phyloP scores from a whole-genome alignment of 306 rosid species.

The Arachis hypogaea region DNA sequence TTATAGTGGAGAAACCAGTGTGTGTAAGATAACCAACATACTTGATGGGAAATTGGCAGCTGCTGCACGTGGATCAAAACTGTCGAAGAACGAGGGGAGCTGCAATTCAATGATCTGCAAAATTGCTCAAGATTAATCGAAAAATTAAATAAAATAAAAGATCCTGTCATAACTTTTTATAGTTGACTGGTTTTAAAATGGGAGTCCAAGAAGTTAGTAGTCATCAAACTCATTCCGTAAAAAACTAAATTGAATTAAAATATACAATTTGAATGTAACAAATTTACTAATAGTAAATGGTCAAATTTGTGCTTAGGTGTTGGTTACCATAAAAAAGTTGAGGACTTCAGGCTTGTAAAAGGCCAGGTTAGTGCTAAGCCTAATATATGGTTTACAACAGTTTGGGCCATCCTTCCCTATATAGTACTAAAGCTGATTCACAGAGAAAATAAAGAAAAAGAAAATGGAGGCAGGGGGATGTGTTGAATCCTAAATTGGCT shows the following conservation, averaged over 20 bases:
- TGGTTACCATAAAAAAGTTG: too few relatives aligned
- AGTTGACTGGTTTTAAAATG: conserved; percentile 15
- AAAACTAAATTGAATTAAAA: conserved; percentile 7
- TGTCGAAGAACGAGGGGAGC: conserved; percentile 85
- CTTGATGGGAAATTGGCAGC: conserved; percentile 95
- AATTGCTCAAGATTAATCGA: conserved; percentile 30
- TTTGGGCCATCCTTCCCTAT: too few relatives aligned
- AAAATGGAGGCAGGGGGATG: too few relatives aligned
- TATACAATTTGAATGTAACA: conserved; percentile 17
- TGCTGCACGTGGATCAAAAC: conserved; percentile 87
- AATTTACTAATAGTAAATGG: conserved; percentile 10
- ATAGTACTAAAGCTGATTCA: too few relatives aligned
- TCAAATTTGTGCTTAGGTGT: not conserved
- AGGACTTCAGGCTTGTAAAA: too few relatives aligned
- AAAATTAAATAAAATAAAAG: not conserved
- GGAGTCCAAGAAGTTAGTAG: not conserved
- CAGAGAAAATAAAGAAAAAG: too few relatives aligned
- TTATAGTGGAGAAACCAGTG: conserved; percentile 2
- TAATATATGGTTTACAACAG: too few relatives aligned
- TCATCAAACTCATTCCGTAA: conserved; percentile 7
- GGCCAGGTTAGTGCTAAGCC: too few relatives aligned
- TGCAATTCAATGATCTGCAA: conserved; percentile 80
- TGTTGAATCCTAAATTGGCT: too few relatives aligned
- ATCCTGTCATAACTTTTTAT: not conserved
- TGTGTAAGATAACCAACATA: conserved; percentile 40